Evolutionary conservation across 164 flowering plant species (phyloP).

Genomic region (Vitis riparia): DNA sequence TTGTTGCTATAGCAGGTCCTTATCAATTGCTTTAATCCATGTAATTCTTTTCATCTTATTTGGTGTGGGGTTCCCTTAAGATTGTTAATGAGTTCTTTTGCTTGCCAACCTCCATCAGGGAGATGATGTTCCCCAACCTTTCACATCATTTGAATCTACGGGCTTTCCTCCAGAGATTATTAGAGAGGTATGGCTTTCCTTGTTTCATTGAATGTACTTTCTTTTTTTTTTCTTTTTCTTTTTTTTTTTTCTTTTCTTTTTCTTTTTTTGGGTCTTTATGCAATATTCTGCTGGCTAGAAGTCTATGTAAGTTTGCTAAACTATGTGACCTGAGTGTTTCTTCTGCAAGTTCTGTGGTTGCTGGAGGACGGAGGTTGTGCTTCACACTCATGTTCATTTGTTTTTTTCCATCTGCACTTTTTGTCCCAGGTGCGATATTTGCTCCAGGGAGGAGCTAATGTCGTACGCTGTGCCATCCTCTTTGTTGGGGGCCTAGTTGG

Average conservation of each 20-base stretch:
- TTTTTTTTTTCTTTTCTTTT: background rate
- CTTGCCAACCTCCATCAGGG: constrained; percentile 45
- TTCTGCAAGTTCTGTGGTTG: constrained; percentile 30
- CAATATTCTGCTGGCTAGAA: constrained; percentile 6
- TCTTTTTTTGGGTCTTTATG: constrained; percentile 2
- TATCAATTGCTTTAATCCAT: background rate
- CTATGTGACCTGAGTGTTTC: constrained; percentile 13
- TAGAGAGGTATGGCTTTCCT: constrained; percentile 61
- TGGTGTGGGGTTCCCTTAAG: background rate
- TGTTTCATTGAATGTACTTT: too few relatives aligned
- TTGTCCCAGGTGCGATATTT: constrained; percentile 99
- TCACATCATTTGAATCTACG: constrained; percentile 71
- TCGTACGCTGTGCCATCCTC: constrained; percentile 94
- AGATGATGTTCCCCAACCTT: constrained; percentile 72
- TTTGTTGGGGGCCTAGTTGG: constrained; percentile 66
- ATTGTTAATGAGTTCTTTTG: background rate
- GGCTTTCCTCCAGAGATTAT: constrained; percentile 88
- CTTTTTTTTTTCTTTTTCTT: background rate
- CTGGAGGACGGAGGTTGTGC: constrained; percentile 48
- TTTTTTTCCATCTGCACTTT: constrained; percentile 53
- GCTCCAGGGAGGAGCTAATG: constrained; percentile 99
- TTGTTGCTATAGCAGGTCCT: background rate
- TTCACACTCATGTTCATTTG: constrained; percentile 52
- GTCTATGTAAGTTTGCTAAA: constrained; percentile 18
- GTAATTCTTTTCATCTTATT: background rate